phyloP scores from a whole-genome alignment of 225 moss, liverwort and hornwort species.

The Pseudisothecium myosuroides region DNA sequence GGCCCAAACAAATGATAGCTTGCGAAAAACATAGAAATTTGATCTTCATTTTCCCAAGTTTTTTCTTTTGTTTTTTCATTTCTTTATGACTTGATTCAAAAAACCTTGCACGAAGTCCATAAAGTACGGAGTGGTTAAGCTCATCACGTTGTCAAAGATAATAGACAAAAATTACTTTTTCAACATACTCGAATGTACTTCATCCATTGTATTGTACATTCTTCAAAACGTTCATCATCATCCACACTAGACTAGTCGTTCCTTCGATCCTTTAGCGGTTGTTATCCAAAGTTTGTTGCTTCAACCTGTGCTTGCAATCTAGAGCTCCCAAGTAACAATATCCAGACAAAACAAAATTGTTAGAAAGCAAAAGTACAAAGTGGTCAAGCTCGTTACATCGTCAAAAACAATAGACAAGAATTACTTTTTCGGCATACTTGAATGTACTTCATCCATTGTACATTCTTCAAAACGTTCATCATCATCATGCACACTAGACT shows the following conservation, averaged over 20 bases:
- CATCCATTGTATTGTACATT: not conserved
- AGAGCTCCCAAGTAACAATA: not conserved
- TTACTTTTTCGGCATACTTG: not conserved
- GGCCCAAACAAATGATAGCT: not conserved
- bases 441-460: not conserved
- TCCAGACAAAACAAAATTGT: too few species aligned
- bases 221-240: not conserved
- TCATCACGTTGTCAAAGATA: accelerated
- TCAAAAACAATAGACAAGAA: not conserved
- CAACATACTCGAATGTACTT: not conserved
- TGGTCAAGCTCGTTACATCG: accelerated
- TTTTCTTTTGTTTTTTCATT: not conserved
- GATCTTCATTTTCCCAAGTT: not conserved
- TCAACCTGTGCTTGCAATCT: too few species aligned
- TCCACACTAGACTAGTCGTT: not conserved
- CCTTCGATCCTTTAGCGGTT: accelerated
- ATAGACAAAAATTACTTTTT: not conserved
- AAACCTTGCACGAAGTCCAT: too few species aligned
- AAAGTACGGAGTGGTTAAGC: accelerated
- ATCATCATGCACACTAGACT: too few species aligned
- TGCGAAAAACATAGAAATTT: not conserved
- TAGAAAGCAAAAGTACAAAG: too few species aligned
- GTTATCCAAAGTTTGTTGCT: too few species aligned
- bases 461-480: not conserved
- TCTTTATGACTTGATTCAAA: too few species aligned